Conservation (phyloP, 108 stramenopile species). For the Nannochloropsis oceanica region DNA sequence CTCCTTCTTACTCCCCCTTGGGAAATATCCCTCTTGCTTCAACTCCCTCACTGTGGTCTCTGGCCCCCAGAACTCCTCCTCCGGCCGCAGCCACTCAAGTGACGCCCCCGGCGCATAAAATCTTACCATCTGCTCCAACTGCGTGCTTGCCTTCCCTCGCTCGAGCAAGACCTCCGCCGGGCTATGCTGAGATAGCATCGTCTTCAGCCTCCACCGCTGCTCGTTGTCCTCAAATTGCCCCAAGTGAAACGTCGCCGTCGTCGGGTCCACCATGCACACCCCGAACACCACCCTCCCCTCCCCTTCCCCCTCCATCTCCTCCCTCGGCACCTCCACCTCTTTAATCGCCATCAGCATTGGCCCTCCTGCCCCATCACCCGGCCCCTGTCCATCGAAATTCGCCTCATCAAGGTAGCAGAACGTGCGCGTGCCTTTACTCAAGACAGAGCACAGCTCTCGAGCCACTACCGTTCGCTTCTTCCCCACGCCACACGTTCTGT, state of each 20-base stretch:
- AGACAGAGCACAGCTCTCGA: conserved; percentile 79
- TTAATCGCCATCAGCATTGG: conserved; percentile 5
- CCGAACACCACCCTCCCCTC: conserved; percentile 61
- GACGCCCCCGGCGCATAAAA: conserved; percentile 32
- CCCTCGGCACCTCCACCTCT: conserved; percentile 4
- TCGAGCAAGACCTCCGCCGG: conserved; percentile 60
- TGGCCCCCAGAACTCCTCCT: conserved; percentile 63
- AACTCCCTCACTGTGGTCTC: conserved; percentile 55
- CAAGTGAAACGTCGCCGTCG: conserved; percentile 60
- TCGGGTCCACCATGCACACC: conserved; percentile 73
- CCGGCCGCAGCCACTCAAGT: conserved; percentile 36
- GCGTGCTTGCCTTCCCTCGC: neutral
- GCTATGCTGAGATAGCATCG: conserved; percentile 55
- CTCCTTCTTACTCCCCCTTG: conserved; percentile 27
- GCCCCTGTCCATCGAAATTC: neutral
- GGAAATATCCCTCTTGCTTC: conserved; percentile 61
- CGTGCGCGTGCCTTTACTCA: conserved; percentile 76
- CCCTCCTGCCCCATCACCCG: neutral
- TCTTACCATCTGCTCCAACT: conserved; percentile 1
- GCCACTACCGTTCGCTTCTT: conserved; percentile 56
- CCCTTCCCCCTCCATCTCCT: neutral
- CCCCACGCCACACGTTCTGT: conserved; percentile 30
- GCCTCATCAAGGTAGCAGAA: conserved; percentile 76
- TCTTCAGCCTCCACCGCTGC: conserved; percentile 72
- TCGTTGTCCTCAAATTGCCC: conserved; percentile 94